Percentiles rank a stretch among this genome's conserved stretches.
These are phyloP conservation scores for Avena atlantica DNA, from an alignment of 176 grass and related monocot species.

Conservation along the genomic window DNA sequence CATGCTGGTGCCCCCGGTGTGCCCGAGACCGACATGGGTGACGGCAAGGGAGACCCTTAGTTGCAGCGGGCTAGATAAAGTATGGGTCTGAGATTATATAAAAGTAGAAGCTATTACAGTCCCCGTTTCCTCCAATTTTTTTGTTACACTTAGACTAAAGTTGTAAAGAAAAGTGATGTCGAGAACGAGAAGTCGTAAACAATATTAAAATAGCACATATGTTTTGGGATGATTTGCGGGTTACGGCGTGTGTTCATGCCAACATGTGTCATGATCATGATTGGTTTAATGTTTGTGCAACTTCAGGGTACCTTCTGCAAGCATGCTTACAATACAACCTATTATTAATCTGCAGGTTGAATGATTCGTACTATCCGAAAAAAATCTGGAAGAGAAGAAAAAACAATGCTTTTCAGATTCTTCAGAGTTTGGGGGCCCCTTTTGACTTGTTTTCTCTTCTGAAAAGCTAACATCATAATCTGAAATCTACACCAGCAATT, in stretches of 20 bases:
- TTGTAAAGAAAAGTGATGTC: not conserved
- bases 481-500: not conserved
- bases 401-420: not conserved
- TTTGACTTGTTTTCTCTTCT: not conserved
- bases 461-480: not conserved
- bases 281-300: not conserved
- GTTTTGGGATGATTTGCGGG: not conserved
- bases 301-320: not conserved
- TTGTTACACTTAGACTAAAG: no score
- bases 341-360: not conserved
- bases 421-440: not conserved
- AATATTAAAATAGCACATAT: not conserved
- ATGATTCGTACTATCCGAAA: not conserved
- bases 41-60: no score
- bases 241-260: not conserved
- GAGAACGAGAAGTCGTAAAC: not conserved
- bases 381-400: not conserved
- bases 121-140: no score
- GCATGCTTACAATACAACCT: not conserved
- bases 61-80: no score
- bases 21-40: no score
- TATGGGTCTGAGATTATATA: no score
- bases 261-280: not conserved
- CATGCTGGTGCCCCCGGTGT: no score
- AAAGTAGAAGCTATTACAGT: no score